Conservation (phyloP, 257 asterid species). For the Vinca minor region DNA sequence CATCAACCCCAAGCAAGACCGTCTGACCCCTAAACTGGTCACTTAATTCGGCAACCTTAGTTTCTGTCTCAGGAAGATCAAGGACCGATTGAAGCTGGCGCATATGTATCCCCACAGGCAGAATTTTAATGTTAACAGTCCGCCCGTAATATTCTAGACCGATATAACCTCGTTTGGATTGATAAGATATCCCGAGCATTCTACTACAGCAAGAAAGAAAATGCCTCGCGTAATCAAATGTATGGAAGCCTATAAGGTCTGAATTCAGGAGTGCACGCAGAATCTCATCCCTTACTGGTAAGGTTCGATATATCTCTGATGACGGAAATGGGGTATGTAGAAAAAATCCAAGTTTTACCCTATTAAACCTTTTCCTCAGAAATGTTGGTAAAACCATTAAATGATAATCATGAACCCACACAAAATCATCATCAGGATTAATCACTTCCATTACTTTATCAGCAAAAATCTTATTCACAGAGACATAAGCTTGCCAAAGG, state of each 20-base stretch:
- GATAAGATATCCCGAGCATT: slow-evolving; percentile 72
- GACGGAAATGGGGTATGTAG: slow-evolving; percentile 84
- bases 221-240: slow-evolving; percentile 78
- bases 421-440: slow-evolving; percentile 74
- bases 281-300: slow-evolving; percentile 66
- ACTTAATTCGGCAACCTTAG: slow-evolving; percentile 50
- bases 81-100: slow-evolving; percentile 57
- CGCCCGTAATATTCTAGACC: slow-evolving; percentile 84
- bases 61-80: slow-evolving; percentile 57
- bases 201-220: slow-evolving; percentile 81
- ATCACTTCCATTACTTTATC: slow-evolving; percentile 92
- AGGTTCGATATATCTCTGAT: slow-evolving; percentile 77
- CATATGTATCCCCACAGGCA: slow-evolving; percentile 83
- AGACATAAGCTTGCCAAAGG: slow-evolving; percentile 81
- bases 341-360: slow-evolving; percentile 82
- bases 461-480: slow-evolving; percentile 78
- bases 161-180: slow-evolving; percentile 75
- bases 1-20: slow-evolving; percentile 74
- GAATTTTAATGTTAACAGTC: slow-evolving; percentile 71
- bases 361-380: slow-evolving; percentile 66
- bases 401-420: slow-evolving; percentile 91
- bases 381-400: slow-evolving; percentile 82
- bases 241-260: slow-evolving; percentile 74
- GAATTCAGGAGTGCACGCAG: slow-evolving; percentile 74
- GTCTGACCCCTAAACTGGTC: slow-evolving; percentile 44